Base-by-base conservation (phyloP, 352 stramenopile genomes). In the Globisporangium cylindrosporum region DNA sequence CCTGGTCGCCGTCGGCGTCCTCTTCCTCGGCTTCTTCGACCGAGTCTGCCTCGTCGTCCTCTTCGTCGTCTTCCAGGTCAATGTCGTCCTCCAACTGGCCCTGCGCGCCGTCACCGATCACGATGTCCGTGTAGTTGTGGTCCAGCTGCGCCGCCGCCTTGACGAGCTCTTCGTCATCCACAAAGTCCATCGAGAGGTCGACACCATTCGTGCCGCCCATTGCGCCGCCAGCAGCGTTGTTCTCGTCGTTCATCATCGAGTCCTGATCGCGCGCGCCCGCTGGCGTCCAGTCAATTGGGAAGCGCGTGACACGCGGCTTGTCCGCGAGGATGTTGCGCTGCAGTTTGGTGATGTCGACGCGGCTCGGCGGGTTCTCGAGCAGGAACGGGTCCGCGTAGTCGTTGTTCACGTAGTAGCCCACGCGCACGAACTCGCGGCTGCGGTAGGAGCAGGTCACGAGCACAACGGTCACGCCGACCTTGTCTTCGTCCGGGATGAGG, bases 381-480 rank as follows among this genome's bases (percentile, higher is more conserved):
- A 94, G 71, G 71, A 90, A 91, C 60, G 91, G 91, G 69, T 97
- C 93, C 29, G 86, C 84, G 79, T 99, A 99, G 86, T 99, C 97
- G 80, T 99, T 99, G 77, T 99, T 99, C 27, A 99, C 97, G 80
- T 99, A 99, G 60, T 80, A 83, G 38, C 86, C 86, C 5, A 95
- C 86, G 46, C 97, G 91, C 27, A 99, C 93, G 73, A 99, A 99
- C 74, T 99, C 96, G 29, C 95, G 91, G 64, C 97, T 89, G 63
- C 93, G 92, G 86, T 99, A 99, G 48, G 87, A 97, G 83, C 97
- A 99, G 7, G 97, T 99, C 18, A 99, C 93, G 49, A 99, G 83
- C 36, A 99, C 95, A 15, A 99, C 98, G 0, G 98, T 99, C 8
- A 99, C 97, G 54, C 98, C 98, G n/a, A 99, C 83, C 54, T 99